Conservation (phyloP, 352 stramenopile species). For the Thraustochytrium sp. region DNA sequence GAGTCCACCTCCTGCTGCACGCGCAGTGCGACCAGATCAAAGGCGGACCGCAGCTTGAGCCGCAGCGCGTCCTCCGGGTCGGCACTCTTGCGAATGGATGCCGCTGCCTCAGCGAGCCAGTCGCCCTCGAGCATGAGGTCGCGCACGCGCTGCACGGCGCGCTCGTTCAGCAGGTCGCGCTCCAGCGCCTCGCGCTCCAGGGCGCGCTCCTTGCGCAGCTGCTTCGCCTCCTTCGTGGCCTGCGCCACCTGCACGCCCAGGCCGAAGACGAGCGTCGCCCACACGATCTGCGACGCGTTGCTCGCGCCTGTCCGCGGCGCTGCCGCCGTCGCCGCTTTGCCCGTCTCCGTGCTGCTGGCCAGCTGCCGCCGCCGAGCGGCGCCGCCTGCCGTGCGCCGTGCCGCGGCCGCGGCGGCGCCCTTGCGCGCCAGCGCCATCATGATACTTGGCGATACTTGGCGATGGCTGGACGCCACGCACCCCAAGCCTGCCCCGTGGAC, state of each 20-base stretch:
- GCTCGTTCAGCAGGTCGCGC: not conserved
- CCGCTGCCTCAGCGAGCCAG: not conserved
- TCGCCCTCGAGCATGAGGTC: not conserved
- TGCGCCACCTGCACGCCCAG: slow-evolving; percentile 36
- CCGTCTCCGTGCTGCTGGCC: no score
- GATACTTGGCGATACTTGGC: no score
- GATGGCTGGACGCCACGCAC: no score
- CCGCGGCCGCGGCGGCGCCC: no score
- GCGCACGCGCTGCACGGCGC: not conserved
- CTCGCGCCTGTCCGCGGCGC: not conserved
- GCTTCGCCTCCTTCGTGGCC: not conserved
- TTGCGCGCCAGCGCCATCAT: no score
- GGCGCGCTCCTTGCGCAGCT: not conserved
- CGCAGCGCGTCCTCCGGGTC: not conserved
- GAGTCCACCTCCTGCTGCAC: no score
- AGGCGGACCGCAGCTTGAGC: not conserved
- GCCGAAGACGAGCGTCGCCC: not conserved
- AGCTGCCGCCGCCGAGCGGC: no score
- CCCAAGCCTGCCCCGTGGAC: no score
- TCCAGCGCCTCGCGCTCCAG: not conserved
- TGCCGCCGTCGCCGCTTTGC: not conserved
- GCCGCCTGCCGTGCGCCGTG: no score
- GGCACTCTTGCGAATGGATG: not conserved
- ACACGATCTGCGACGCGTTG: slow-evolving; percentile 6
- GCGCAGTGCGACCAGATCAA: not conserved